Base-by-base conservation (phyloP, 345 rosid species). In the Brassica nigra region DNA sequence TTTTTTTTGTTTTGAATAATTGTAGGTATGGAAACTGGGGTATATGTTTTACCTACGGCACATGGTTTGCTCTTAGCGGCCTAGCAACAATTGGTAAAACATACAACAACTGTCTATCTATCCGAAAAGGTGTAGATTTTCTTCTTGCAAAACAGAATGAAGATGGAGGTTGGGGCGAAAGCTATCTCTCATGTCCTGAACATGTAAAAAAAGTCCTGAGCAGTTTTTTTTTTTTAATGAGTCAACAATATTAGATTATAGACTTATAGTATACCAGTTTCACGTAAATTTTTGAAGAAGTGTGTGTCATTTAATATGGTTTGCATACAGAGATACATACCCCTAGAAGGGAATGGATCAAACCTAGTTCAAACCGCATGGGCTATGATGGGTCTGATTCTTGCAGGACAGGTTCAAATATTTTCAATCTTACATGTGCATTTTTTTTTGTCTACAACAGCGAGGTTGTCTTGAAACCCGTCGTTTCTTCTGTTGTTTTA, bases 281-380 rank as follows among this genome's bases (percentile, higher is more conserved):
- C 47, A 39, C 47, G 3, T 39, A 39, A 39, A 4, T 15, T 30
- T 54, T 52, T 52, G 23, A 20, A 10, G 4, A 73, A 73, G 4
- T 5, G 18, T 2, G 15, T 1, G 4, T 5, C 4, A 3, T 62
- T 15, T 10, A 2, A 10, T 30, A 73, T 73, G 1, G 39, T 4
- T 42, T 62, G 12, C 29, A 8, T 63, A 44, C 6, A 78, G 81
- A 78, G 44, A 65, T 78, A 71, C 71, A 78, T 78, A 63, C 58
- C 67, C 1, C 78, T 3, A 85, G 89, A 82, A 14, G 87, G 82
- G 28, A 71, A 76, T 0, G 52, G 85, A 76, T 86, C 97, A 4
- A 88, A 86, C 68, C 47, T 88, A 68, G 92, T 86, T 1, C 90
- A 90, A 0, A 89, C 93, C 0, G 72, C 88, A 0, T 81, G 85